Conservation (phyloP, 768 basidiomycete genomes). For the Panellus pusillus region DNA sequence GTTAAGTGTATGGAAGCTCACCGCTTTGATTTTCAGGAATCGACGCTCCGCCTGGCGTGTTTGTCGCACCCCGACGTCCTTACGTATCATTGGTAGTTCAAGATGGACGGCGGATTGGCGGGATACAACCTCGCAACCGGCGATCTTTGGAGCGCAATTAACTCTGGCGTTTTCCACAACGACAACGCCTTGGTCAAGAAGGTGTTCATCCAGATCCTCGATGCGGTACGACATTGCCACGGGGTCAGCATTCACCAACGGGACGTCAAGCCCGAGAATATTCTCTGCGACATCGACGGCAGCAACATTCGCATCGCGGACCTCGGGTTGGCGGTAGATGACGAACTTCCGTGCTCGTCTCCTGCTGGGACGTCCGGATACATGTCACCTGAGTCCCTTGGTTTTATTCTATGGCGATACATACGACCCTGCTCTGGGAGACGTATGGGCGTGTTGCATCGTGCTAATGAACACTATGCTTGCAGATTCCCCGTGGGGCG, state of each 20-base stretch:
- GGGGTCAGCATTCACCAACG: conserved; percentile 59
- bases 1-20: conserved; percentile 53
- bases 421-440: conserved; percentile 34
- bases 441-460: conserved; percentile 49
- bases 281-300: conserved; percentile 54
- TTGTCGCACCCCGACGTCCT: conserved; percentile 40
- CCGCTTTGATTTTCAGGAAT: conserved; percentile 44
- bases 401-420: too few relatives aligned
- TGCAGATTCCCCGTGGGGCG: conserved; percentile 52
- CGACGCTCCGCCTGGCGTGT: conserved; percentile 33
- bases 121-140: conserved; percentile 33
- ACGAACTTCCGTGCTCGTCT: conserved; percentile 10
- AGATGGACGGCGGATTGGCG: conserved; percentile 20
- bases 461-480: conserved; percentile 60
- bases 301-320: conserved; percentile 45
- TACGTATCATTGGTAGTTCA: conserved; percentile 47
- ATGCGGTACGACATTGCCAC: conserved; percentile 67
- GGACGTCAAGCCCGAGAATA: conserved; percentile 61
- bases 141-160: conserved; percentile 50
- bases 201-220: conserved; percentile 61
- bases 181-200: conserved; percentile 44
- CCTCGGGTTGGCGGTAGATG: conserved; percentile 45
- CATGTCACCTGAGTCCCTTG: not conserved
- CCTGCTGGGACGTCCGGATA: conserved; percentile 19
- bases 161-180: conserved; percentile 35